Evolutionary conservation across 352 stramenopile species (phyloP).

Genomic region (Globisporangium solare): DNA sequence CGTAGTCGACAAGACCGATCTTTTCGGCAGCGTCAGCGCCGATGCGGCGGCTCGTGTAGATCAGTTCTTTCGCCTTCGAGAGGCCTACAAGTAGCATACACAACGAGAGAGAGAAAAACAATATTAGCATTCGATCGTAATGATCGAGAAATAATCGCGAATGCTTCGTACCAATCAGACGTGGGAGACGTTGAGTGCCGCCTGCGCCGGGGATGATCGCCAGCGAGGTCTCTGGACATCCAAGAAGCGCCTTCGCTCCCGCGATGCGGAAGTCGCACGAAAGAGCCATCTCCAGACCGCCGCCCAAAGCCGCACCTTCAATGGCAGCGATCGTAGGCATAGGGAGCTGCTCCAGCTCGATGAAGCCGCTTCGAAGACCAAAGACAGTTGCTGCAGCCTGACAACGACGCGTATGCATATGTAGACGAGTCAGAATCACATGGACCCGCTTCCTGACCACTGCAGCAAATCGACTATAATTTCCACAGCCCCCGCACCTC

Average conservation of each 20-base stretch:
- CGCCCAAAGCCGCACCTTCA: slow-evolving; percentile 88
- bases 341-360: slow-evolving; percentile 80
- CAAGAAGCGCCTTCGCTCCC: slow-evolving; percentile 80
- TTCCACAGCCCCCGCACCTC: slow-evolving; percentile 42
- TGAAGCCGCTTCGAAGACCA: slow-evolving; percentile 75
- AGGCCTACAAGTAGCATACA: slow-evolving; percentile 27
- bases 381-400: slow-evolving; percentile 64
- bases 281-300: slow-evolving; percentile 90
- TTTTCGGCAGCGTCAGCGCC: slow-evolving; percentile 64
- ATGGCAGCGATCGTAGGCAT: slow-evolving; percentile 93
- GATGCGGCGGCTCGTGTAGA: slow-evolving; percentile 90
- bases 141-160: too few relatives aligned
- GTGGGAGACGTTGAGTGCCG: slow-evolving; percentile 90
- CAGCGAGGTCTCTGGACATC: slow-evolving; percentile 89
- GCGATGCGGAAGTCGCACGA: slow-evolving; percentile 91
- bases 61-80: slow-evolving; percentile 92
- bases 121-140: too few relatives aligned
- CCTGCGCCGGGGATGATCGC: slow-evolving; percentile 92
- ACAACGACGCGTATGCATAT: slow-evolving; percentile 7
- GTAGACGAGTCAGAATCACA: too few relatives aligned
- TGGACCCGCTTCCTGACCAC: too few relatives aligned
- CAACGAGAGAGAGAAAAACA: not conserved
- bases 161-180: slow-evolving; percentile 76
- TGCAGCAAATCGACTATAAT: not conserved
- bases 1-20: slow-evolving; percentile 88